phyloP scores from a whole-genome alignment of 768 basidiomycete species.

The Exidia glandulosa region DNA sequence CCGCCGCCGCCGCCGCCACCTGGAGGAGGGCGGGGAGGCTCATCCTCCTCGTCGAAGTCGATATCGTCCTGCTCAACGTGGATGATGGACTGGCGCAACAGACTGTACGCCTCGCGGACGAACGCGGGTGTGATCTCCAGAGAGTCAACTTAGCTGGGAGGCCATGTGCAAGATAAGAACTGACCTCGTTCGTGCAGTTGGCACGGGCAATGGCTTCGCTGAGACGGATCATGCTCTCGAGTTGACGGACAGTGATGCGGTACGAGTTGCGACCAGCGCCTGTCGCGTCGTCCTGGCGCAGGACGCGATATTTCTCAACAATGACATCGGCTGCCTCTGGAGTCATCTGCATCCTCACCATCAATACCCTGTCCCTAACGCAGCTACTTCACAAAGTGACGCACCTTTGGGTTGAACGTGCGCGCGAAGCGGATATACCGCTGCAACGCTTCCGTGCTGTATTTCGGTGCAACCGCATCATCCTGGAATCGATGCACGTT shows the following conservation, averaged over 20 bases:
- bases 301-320: conserved; percentile 87
- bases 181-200: conserved; percentile 86
- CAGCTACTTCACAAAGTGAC: conserved; percentile 8
- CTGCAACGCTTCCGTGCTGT: conserved; percentile 92
- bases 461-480: conserved; percentile 91
- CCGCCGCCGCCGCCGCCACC: conserved; percentile 7
- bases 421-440: conserved; percentile 94
- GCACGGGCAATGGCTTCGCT: conserved; percentile 96
- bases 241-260: conserved; percentile 93
- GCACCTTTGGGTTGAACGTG: conserved; percentile 94
- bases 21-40: conserved; percentile 25
- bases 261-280: conserved; percentile 87
- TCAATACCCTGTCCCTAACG: too few relatives aligned
- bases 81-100: conserved; percentile 94
- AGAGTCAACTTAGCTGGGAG: neutral
- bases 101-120: conserved; percentile 89
- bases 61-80: conserved; percentile 99
- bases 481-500: conserved; percentile 95
- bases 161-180: conserved; percentile 8
- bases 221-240: conserved; percentile 95
- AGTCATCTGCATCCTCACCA: conserved; percentile 71
- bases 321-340: conserved; percentile 85
- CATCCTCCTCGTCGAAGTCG: conserved; percentile 75
- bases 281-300: conserved; percentile 86
- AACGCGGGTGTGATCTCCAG: conserved; percentile 81